Base-by-base conservation (phyloP, 176 grass and related monocot species). In the Cocos nucifera region DNA sequence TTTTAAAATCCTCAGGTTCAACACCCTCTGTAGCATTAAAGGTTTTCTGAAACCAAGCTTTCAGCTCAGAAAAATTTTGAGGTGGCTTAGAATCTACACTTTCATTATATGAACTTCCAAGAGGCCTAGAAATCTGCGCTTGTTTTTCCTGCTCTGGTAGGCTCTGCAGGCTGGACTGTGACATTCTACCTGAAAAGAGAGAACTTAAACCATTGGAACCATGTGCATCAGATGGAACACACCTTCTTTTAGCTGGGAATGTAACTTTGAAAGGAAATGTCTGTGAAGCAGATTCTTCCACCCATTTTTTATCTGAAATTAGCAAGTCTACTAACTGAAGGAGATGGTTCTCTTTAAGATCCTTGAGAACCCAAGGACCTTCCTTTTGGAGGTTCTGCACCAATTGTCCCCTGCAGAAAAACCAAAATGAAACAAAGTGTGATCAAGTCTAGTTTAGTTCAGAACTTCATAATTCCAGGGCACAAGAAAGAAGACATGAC, bases 301-400 rank as follows among this genome's bases (percentile, higher is more conserved):
- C 59, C 87, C 86, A 89, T 85, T 85, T 90, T 76, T 90, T 90
- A 61, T 86, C 82, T 0, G 64, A 72, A 79, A 86, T 64, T 66
- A 90, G 70, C 55, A 82, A 64, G 82, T 79, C 39, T 56, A 79
- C 29, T 55, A 90, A 51, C 14, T 77, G 59, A 67, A 63, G 49
- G 55, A 77, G 56, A 77, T 90, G 71, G 56, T 61, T 73, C 50
- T 90, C 61, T 58, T 15, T 48, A 14, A 85, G 68, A 71, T 62
- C 68, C 79, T 54, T 82, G 49, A 90, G 73, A 57, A 71, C 58
- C 75, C 68, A 77, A 59, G 69, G 80, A 51, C 80, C 75, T 55
- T 82, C 61, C 57, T 70, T 82, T 49, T 57, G 72, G 28, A 90
- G 54, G 27, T 52, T 56, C 58, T 59, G 64, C 48, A 27, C 76